Evolutionary conservation across 371 early-diverging fungal species (phyloP), one percentile per base, ranked within the genome.

Genomic region (Massospora cicadina): DNA sequence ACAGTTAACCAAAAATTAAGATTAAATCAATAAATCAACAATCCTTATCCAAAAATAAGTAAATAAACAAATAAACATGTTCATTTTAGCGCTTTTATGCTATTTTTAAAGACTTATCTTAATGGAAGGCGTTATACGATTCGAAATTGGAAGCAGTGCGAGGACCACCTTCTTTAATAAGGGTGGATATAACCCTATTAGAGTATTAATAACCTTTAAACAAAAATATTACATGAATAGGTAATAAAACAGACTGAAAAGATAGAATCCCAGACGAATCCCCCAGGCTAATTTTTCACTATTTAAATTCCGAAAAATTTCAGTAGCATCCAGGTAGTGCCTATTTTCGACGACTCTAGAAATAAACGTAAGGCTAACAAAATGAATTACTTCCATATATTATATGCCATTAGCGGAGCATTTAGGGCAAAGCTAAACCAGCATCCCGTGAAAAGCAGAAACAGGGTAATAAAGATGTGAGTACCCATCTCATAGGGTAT

Each of bases 211-310:
- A 10, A 10, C 43, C 43, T 43, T 43, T 17, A 43, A 43, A 43
- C 5, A 17, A 1, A 59, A 12, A 1, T 54, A 3, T 33, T 64
- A 64, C 64, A 54, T 64, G 31, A 55, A 64, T n/a, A 64, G 27
- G 32, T 64, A 64, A 17, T 56, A 64, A 25, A 64, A 64, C 5
- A 64, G 56, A 55, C 26, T 56, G n/a, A 64, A 56, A 10, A 64
- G 31, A 29, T 64, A 64, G 24, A 64, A 64, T 13, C 54, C 64
- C 24, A 64, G 57, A 21, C 32, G 26, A 55, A 53, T 27, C 24
- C 64, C 64, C 64, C 64, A 64, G 17, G 24, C 31, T 21, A 17
- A 24, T n/a, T 64, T 64, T 31, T 54, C n/a, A 12, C 31, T 27
- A 5, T 27, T 55, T 54, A 64, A 13, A 56, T 56, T 64, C 12